Conservation (phyloP, 2,329 filamentous ascomycete species). For the Mollisiaceae sp. region DNA sequence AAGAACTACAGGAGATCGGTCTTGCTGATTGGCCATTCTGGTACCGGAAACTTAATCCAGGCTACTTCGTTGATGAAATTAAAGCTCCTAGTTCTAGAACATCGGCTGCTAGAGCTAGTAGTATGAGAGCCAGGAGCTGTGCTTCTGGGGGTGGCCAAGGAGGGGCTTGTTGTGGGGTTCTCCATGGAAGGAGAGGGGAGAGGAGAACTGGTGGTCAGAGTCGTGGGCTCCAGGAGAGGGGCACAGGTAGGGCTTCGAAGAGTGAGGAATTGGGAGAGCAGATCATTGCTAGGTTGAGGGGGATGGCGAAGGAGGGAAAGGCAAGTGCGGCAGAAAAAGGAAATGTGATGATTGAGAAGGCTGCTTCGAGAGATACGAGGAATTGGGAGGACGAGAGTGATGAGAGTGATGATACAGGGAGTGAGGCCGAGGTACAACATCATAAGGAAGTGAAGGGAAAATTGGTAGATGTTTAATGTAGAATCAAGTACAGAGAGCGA, state of each 20-base stretch:
- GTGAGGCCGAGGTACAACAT: slow-evolving; percentile 5
- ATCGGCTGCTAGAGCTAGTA: not conserved
- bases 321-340: slow-evolving; percentile 14
- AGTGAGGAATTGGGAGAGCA: slow-evolving; percentile 28
- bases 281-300: slow-evolving; percentile 28
- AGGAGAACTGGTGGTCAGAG: slow-evolving; percentile 5
- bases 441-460: slow-evolving; percentile 26
- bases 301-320: slow-evolving; percentile 26
- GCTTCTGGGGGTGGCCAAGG: slow-evolving; percentile 6
- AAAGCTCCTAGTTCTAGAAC: not conserved
- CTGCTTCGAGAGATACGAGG: slow-evolving; percentile 27
- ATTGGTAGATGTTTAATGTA: slow-evolving; percentile 36
- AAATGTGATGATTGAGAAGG: slow-evolving; percentile 29
- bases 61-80: slow-evolving; percentile 30
- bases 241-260: not conserved
- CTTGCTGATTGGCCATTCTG: slow-evolving; percentile 50
- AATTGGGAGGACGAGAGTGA: slow-evolving; percentile 39
- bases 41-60: slow-evolving; percentile 43
- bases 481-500: not conserved
- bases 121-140: not conserved
- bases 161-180: slow-evolving; percentile 14
- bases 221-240: not conserved
- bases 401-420: slow-evolving; percentile 10
- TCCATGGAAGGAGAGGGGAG: slow-evolving; percentile 14
- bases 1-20: slow-evolving; percentile 50